A percentile compares a stretch with the other conserved stretches of the same genome.
phyloP scores from a whole-genome alignment of 2,329 filamentous ascomycete genomes.

The Penicillium sp. region DNA sequence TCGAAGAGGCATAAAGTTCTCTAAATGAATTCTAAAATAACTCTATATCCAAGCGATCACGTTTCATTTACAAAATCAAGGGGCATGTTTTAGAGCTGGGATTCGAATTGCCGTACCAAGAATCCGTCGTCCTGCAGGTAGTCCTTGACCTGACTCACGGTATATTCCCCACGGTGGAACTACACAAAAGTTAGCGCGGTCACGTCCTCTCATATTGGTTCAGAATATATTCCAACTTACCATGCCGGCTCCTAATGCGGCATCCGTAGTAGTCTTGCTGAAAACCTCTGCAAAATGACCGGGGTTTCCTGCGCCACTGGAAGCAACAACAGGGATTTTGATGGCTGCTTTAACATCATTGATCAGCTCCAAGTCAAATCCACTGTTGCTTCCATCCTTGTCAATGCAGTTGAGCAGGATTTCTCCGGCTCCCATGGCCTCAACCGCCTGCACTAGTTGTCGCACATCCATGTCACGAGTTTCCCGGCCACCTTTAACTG shows the following conservation, averaged over 20 bases:
- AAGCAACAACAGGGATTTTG: slow-evolving; percentile 91
- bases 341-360: slow-evolving; percentile 82
- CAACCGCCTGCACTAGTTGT: slow-evolving; percentile 82
- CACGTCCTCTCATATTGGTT: not conserved
- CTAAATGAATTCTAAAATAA: not conserved
- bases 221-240: slow-evolving; percentile 42
- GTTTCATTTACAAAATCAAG: not conserved
- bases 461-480: slow-evolving; percentile 91
- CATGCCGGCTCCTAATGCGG: slow-evolving; percentile 93
- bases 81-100: slow-evolving; percentile 14
- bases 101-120: slow-evolving; percentile 77
- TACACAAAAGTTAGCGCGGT: slow-evolving; percentile 26
- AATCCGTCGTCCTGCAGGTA: slow-evolving; percentile 70
- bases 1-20: not conserved
- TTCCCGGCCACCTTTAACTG: slow-evolving; percentile 91
- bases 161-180: slow-evolving; percentile 95
- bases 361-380: slow-evolving; percentile 92
- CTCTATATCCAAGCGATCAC: not conserved
- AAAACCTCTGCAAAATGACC: slow-evolving; percentile 91
- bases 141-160: slow-evolving; percentile 90
- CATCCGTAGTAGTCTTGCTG: slow-evolving; percentile 79
- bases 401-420: slow-evolving; percentile 97
- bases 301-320: slow-evolving; percentile 85
- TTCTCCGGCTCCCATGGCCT: slow-evolving; percentile 94
- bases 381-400: slow-evolving; percentile 89